These are phyloP conservation scores for Aphanomyces invadans DNA, from an alignment of 352 stramenopile genomes.

Conservation along the genomic window DNA sequence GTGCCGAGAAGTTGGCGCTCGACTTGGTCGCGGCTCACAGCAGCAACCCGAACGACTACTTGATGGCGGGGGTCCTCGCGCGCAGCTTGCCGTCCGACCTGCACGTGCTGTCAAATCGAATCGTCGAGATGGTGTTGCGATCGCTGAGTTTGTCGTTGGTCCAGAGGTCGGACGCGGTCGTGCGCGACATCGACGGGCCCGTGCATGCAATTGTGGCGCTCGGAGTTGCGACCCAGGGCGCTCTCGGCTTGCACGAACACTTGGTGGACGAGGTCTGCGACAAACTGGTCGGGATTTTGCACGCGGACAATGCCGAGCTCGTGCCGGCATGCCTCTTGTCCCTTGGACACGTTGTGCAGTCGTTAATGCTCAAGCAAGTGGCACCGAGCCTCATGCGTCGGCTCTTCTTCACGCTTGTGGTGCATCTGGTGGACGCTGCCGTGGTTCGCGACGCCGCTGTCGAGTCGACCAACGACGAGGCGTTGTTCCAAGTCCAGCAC, in stretches of 20 bases:
- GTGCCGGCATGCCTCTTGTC: constrained; percentile 16
- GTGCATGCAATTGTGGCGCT: constrained; percentile 1
- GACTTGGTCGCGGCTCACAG: not conserved
- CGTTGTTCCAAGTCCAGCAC: not conserved
- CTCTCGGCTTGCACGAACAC: constrained; percentile 15
- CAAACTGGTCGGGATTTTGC: constrained; percentile 8
- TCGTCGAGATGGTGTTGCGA: constrained; percentile 14
- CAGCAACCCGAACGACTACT: not conserved
- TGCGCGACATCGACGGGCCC: not conserved
- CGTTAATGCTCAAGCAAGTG: constrained; percentile 13
- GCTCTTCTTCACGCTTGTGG: constrained; percentile 6
- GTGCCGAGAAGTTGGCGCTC: not conserved
- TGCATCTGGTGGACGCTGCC: not conserved
- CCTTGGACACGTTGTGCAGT: constrained; percentile 9
- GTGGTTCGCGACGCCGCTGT: not conserved
- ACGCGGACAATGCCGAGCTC: not conserved
- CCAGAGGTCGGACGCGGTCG: not conserved
- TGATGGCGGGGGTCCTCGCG: constrained; percentile 8
- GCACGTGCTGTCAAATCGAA: constrained; percentile 13
- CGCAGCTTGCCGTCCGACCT: constrained; percentile 17
- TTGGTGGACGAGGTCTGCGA: constrained; percentile 17
- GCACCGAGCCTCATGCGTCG: not conserved
- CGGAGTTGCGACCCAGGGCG: constrained; percentile 14
- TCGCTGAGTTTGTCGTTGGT: not conserved
- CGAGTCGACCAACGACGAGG: no score